phyloP scores from a whole-genome alignment of 2,329 filamentous ascomycete species.

The Aotearoamyces nothofagi region DNA sequence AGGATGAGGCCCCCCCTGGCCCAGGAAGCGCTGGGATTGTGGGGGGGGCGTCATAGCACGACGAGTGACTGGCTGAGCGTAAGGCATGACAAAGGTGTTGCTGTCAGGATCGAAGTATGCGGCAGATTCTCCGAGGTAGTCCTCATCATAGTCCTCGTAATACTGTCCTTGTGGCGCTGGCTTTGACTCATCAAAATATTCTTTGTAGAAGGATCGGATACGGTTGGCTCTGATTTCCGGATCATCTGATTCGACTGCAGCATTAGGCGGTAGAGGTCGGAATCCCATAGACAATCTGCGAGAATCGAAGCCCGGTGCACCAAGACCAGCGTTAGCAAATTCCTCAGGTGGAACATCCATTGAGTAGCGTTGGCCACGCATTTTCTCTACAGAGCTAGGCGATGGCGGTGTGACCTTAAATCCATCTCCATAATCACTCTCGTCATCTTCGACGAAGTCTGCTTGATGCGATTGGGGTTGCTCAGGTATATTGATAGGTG shows the following conservation, averaged over 20 bases:
- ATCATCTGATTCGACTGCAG: constrained; percentile 67
- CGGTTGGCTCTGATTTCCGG: constrained; percentile 90
- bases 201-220: constrained; percentile 97
- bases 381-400: constrained; percentile 11
- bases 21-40: constrained; percentile 25
- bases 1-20: constrained; percentile 23
- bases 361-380: constrained; percentile 17
- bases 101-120: constrained; percentile 50
- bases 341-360: constrained; percentile 21
- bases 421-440: constrained; percentile 37
- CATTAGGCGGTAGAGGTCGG: constrained; percentile 76
- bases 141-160: constrained; percentile 61
- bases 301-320: constrained; percentile 37
- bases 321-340: constrained; percentile 27
- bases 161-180: constrained; percentile 30
- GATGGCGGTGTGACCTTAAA: constrained; percentile 28
- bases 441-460: constrained; percentile 26
- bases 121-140: constrained; percentile 50
- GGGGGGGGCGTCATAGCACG: constrained; percentile 95
- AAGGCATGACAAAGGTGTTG: constrained; percentile 65
- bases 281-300: constrained; percentile 55
- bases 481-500: constrained; percentile 6
- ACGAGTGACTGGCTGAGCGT: constrained; percentile 69
- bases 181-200: constrained; percentile 88
- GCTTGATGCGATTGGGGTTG: neutral